Evolutionary conservation across 768 basidiomycete species (phyloP).

Genomic region (Amanita polypyramis): DNA sequence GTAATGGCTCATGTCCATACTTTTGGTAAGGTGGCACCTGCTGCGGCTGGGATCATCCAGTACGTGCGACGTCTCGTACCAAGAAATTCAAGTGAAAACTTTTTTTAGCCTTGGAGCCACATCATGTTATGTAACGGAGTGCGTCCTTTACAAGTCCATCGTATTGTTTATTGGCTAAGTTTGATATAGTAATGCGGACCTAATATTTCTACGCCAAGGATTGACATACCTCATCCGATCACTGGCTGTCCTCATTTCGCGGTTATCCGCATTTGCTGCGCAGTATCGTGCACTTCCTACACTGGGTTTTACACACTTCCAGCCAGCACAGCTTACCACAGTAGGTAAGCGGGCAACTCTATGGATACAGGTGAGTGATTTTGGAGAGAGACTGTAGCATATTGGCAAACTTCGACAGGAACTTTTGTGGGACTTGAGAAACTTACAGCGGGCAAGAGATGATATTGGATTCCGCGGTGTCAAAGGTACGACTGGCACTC

Average conservation of each 20-base stretch:
- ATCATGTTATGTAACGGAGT: constrained; percentile 99
- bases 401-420: constrained; percentile 36
- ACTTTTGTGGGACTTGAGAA: constrained; percentile 91
- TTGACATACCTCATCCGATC: constrained; percentile 78
- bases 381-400: not conserved
- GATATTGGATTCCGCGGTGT: constrained; percentile 97
- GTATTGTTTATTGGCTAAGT: not conserved
- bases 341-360: constrained; percentile 95
- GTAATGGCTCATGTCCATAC: constrained; percentile 99
- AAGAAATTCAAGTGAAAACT: not conserved
- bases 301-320: constrained; percentile 97
- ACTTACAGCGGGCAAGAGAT: constrained; percentile 79
- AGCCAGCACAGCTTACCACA: constrained; percentile 96
- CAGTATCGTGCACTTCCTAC: constrained; percentile 86
- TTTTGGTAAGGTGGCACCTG: constrained; percentile 87
- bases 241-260: constrained; percentile 82
- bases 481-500: constrained; percentile 99
- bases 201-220: constrained; percentile 90
- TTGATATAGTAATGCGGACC: constrained; percentile 78
- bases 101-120: constrained; percentile 77
- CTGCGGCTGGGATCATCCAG: constrained; percentile 96
- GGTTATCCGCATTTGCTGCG: constrained; percentile 75
- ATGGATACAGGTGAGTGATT: constrained; percentile 74
- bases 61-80: constrained; percentile 22
- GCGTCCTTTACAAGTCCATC: not conserved